phyloP scores from a whole-genome alignment of 1,139 yeast genomes.

The Lodderomyces margitis region DNA sequence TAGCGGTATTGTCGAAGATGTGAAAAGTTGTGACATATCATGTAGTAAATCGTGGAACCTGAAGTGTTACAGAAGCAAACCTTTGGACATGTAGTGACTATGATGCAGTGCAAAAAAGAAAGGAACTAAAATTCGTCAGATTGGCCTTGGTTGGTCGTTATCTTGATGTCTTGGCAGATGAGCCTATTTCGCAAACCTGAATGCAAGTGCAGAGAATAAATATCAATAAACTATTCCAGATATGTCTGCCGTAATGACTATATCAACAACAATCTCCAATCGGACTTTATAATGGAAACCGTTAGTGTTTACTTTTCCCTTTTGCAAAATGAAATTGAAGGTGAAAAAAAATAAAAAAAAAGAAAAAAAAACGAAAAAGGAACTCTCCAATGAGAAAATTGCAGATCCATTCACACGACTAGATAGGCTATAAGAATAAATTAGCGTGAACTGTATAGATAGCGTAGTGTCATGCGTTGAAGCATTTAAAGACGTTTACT shows the following conservation, averaged over 20 bases:
- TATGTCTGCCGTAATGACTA: background rate
- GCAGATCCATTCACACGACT: background rate
- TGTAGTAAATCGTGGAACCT: conserved; percentile 5
- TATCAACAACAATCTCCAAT: background rate
- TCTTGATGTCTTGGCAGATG: too few relatives aligned
- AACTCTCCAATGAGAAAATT: conserved; percentile 1
- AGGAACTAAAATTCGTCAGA: background rate
- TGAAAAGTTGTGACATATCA: conserved; percentile 32
- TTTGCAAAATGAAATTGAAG: background rate
- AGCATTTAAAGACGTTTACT: too few relatives aligned
- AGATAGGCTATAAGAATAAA: background rate
- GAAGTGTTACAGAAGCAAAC: background rate
- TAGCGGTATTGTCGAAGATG: conserved; percentile 47
- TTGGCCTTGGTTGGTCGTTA: too few relatives aligned
- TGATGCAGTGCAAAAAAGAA: background rate
- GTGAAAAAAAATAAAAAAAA: background rate
- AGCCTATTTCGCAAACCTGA: too few relatives aligned
- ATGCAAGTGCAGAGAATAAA: too few relatives aligned
- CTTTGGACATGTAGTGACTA: background rate
- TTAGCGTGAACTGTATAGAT: background rate
- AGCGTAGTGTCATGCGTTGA: too few relatives aligned
- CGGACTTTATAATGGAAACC: background rate
- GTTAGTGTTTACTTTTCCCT: background rate
- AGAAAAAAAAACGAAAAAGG: conserved; percentile 1
- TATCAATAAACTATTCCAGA: background rate